Conservation (phyloP, 768 basidiomycete genomes). For the Saitozyma sp. region DNA sequence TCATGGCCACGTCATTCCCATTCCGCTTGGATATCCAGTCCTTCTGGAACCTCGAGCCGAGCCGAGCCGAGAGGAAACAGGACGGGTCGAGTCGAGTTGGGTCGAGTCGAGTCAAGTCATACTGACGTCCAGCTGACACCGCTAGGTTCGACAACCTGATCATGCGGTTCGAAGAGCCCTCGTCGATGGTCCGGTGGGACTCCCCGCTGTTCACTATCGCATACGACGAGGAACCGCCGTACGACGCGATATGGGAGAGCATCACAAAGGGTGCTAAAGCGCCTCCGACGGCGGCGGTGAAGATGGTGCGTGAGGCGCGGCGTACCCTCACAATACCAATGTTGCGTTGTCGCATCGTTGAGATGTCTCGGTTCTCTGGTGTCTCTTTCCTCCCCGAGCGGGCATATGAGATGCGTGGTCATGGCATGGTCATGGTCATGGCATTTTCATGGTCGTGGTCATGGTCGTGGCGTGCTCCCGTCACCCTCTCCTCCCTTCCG, state of each 20-base stretch:
- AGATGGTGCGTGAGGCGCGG: slow-evolving; percentile 59
- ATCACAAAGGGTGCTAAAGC: slow-evolving; percentile 76
- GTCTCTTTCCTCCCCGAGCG: background rate
- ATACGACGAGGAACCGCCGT: slow-evolving; percentile 65
- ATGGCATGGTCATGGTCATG: background rate
- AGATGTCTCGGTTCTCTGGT: background rate
- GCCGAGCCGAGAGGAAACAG: no score
- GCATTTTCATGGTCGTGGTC: background rate
- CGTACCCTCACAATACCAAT: background rate
- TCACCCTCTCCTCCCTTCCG: no score
- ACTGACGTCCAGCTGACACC: background rate
- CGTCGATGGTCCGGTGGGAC: slow-evolving; percentile 98
- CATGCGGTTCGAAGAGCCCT: slow-evolving; percentile 89
- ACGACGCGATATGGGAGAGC: slow-evolving; percentile 73
- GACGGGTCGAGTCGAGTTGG: no score
- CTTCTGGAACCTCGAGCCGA: no score
- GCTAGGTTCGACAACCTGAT: slow-evolving; percentile 80
- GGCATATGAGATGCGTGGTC: background rate
- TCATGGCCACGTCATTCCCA: no score
- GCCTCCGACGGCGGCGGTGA: slow-evolving; percentile 82
- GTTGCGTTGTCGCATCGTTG: no score
- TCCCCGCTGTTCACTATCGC: slow-evolving; percentile 85
- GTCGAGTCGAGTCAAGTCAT: no score
- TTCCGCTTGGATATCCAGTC: background rate
- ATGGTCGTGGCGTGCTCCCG: no score